Base-by-base conservation (phyloP, 2,329 filamentous ascomycete genomes). In the Zalaria obscura region DNA sequence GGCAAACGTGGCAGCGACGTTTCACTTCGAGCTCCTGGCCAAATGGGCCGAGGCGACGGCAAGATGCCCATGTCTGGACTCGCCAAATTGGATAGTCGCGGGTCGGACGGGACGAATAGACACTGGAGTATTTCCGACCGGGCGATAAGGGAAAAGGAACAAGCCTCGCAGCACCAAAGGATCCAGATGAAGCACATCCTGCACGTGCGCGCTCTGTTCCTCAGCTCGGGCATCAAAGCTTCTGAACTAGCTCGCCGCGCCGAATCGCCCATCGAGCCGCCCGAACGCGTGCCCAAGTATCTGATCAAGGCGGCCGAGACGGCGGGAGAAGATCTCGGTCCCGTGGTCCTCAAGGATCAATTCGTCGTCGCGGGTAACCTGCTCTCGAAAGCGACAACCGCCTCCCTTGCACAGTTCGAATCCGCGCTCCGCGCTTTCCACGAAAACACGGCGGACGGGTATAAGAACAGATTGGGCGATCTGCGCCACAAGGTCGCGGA, bases 171-270 rank as follows among this genome's bases (percentile, higher is more conserved):
- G 57, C 36, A 54, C 55, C n/a, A 58, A 56, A 43, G 55, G 7
- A 59, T 83, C 27, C 78, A 71, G 6, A 76, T 73, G 51, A 75
- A 75, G n/a, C 89, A 95, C 51, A 73, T 93, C 40, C 82, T 83
- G 10, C 78, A 86, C n/a, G 71, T 88, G 2, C 74, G 78, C 43
- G 75, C 85, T 1, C 68, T 93, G 5, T 74, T 94, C 34, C 68
- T 93, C 25, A 83, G 80, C 47, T 85, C 86, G 0, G 88, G 87
- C n/a, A 79, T 95, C 54, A 93, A 93, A 62, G 88, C 89, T 0
- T 78, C 78, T 53, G 84, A 91, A 54, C 83, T 95, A 41, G 70
- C 71, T 27, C 73, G 78, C 3, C 75, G 80, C 37, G 78, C 81
- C 3, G 63, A 78, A 36, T 67, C 69, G 31, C 48, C 56, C 0